These are phyloP conservation scores for Henckelia pumila DNA, from an alignment of 257 asterid species.

Conservation along the genomic window DNA sequence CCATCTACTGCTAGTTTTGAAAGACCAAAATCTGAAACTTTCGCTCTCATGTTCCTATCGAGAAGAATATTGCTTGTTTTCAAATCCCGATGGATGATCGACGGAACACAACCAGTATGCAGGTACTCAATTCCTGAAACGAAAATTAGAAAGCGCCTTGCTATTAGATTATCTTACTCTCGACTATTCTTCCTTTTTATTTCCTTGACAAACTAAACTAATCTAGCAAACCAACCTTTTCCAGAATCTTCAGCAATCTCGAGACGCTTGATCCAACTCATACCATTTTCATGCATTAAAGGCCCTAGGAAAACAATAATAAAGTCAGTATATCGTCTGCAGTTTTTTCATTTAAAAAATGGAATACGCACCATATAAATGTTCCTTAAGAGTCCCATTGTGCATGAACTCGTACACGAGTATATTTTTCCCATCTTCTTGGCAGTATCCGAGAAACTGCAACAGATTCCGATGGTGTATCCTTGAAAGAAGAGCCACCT, in stretches of 20 bases:
- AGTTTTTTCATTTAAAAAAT: background rate
- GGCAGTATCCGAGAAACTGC: constrained; percentile 96
- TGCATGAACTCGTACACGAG: constrained; percentile 97
- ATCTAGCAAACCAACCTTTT: constrained; percentile 47
- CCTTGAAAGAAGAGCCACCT: constrained; percentile 98
- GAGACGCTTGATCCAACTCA: constrained; percentile 87
- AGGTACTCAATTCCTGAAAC: constrained; percentile 94
- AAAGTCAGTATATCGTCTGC: constrained; percentile 4
- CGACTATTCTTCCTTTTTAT: background rate
- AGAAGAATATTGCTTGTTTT: constrained; percentile 96
- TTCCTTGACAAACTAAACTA: constrained; percentile 3
- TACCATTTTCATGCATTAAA: constrained; percentile 54
- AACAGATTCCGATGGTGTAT: constrained; percentile 97
- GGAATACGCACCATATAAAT: constrained; percentile 63
- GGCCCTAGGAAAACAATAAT: constrained; percentile 51
- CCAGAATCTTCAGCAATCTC: constrained; percentile 99
- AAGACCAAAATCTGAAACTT: constrained; percentile 98
- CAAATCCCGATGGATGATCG: constrained; percentile 90
- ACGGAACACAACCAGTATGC: constrained; percentile 95
- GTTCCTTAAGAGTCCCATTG: constrained; percentile 92
- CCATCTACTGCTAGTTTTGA: constrained; percentile 95
- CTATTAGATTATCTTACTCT: background rate
- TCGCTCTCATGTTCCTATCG: constrained; percentile 87
- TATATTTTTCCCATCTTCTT: constrained; percentile 85
- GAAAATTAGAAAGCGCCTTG: constrained; percentile 15